Base-by-base conservation (phyloP, 768 basidiomycete species). In the Rossbeevera mucosa region DNA sequence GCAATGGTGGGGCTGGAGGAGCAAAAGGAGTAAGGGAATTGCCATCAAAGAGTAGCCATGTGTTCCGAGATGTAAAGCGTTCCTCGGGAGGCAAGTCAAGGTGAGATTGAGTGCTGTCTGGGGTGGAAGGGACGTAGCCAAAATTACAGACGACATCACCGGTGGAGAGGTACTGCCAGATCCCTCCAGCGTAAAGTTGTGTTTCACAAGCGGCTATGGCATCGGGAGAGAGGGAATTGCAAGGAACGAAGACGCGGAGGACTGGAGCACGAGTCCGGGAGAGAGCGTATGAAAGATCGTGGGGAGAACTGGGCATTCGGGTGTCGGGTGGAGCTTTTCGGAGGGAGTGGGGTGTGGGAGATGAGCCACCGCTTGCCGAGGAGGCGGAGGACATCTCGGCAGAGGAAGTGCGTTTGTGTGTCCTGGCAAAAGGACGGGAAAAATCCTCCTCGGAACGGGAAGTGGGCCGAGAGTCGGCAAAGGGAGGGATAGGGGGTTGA, bases 101-200 rank as follows among this genome's bases (percentile, higher is more conserved):
- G 31, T 56, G 52, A n/a, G 53, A 58, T 40, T 63, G 59, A 18
- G 62, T 69, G 16, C 66, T 62, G 5, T 68, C 52, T 11, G 68
- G 56, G 0, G 63, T 62, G 0, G 77, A 71, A 1, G 86, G 86
- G 14, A 92, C 74, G 60, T 82, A 90, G 6, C 90, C 90, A 43
- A 92, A 75, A 66, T 92, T 92, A 63, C 85, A 89, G 20, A 92
- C 76, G 31, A 91, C 68, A 59, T 92, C 90, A 0, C 90, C 90
- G 0, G 76, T 77, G 1, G 85, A 88, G n/a, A 92, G 74, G 60
- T 88, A 79, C 6, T 75, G 69, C 88, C 88, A 91, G 5, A 92
- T 75, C 0, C 81, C 86, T 1, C 80, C 76, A 1, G 76, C 73
- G n/a, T 80, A 70, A 5, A 92, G 75, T 63, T 90, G 86, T 28